phyloP scores from a whole-genome alignment of 495 filamentous ascomycete species.

The Annulohypoxylon moriforme region DNA sequence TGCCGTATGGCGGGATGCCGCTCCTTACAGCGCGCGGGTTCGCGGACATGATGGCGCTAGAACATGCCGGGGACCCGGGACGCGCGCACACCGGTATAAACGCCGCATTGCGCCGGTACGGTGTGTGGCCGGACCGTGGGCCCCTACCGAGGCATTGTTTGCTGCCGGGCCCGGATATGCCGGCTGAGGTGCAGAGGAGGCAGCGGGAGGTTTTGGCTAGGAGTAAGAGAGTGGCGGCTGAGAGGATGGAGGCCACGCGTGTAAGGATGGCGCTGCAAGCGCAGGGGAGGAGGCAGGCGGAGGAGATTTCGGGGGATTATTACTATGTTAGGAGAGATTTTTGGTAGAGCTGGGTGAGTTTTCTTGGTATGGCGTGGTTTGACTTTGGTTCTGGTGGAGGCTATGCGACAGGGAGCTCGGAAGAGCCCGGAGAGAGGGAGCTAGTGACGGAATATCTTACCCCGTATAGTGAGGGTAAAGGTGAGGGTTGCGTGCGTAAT shows the following conservation, averaged over 20 bases:
- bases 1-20: slow-evolving; percentile 38
- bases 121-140: slow-evolving; percentile 8
- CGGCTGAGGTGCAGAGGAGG: slow-evolving; percentile 1
- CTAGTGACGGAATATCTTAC: slow-evolving; percentile 20
- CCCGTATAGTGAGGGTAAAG: slow-evolving; percentile 3
- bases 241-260: slow-evolving; percentile 10
- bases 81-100: neutral
- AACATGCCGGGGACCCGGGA: slow-evolving; percentile 7
- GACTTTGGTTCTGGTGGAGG: neutral
- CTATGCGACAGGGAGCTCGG: neutral
- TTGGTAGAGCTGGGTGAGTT: neutral
- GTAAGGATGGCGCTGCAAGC: slow-evolving; percentile 10
- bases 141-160: slow-evolving; percentile 9
- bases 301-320: slow-evolving; percentile 17
- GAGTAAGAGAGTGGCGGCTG: neutral
- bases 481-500: slow-evolving; percentile 29
- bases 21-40: slow-evolving; percentile 14
- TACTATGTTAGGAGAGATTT: slow-evolving; percentile 29
- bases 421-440: slow-evolving; percentile 3
- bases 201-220: neutral
- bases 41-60: slow-evolving; percentile 15
- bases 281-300: slow-evolving; percentile 9
- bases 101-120: slow-evolving; percentile 18
- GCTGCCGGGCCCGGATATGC: slow-evolving; percentile 7
- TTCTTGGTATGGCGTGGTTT: neutral